These are phyloP conservation scores for Talaromyces sp. DNA, from an alignment of 2,329 filamentous ascomycete genomes.

Conservation along the genomic window DNA sequence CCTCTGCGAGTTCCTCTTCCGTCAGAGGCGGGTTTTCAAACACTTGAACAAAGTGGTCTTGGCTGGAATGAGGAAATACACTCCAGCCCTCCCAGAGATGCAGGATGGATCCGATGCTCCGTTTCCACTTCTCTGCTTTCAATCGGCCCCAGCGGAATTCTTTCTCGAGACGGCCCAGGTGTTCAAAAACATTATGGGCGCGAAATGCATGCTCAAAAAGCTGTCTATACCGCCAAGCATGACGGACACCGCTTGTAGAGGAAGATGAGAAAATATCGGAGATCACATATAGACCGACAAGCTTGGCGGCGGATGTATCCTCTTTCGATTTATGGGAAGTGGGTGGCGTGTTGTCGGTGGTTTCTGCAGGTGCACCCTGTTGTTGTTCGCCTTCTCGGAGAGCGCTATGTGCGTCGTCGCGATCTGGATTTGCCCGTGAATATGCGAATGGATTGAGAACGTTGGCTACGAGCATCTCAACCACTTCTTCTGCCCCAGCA, in stretches of 20 bases:
- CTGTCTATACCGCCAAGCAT: slow-evolving; percentile 81
- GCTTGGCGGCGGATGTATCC: slow-evolving; percentile 67
- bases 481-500: slow-evolving; percentile 80
- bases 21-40: slow-evolving; percentile 67
- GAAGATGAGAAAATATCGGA: slow-evolving; percentile 77
- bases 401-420: slow-evolving; percentile 12
- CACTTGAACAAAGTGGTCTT: slow-evolving; percentile 63
- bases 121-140: slow-evolving; percentile 78
- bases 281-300: slow-evolving; percentile 76
- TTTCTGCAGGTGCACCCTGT: slow-evolving; percentile 24
- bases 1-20: slow-evolving; percentile 38
- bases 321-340: slow-evolving; percentile 38
- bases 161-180: slow-evolving; percentile 67
- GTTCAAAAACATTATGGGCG: slow-evolving; percentile 65
- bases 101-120: slow-evolving; percentile 65
- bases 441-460: slow-evolving; percentile 70
- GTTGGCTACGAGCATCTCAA: slow-evolving; percentile 81
- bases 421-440: slow-evolving; percentile 62
- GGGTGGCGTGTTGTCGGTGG: slow-evolving; percentile 31
- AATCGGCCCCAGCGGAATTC: slow-evolving; percentile 73
- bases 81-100: slow-evolving; percentile 63
- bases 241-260: slow-evolving; percentile 67
- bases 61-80: slow-evolving; percentile 67
- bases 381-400: slow-evolving; percentile 31
- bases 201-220: slow-evolving; percentile 71